Conservation (phyloP, 345 rosid genomes). For the Rhodamnia argentea region DNA sequence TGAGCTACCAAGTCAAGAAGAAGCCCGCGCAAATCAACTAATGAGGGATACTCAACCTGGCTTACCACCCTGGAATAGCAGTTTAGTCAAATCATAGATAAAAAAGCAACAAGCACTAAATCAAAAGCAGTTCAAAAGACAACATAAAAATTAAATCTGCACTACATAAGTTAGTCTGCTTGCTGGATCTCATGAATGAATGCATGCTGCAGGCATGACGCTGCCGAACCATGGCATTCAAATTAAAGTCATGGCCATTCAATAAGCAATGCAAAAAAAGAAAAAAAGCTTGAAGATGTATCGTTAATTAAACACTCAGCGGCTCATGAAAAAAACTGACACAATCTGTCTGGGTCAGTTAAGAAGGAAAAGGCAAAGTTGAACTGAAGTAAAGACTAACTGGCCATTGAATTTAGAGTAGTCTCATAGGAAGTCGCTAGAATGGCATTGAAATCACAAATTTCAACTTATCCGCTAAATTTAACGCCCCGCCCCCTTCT, state of each 20-base stretch:
- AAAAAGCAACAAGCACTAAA: background rate
- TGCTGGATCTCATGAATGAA: background rate
- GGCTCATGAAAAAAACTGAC: background rate
- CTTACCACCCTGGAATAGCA: constrained; percentile 73
- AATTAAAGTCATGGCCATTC: background rate
- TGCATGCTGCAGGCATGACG: background rate
- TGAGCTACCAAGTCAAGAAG: constrained; percentile 96
- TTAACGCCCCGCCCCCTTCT: background rate
- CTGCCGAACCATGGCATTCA: background rate
- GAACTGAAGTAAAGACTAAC: background rate
- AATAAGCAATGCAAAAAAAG: background rate
- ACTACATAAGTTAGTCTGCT: background rate
- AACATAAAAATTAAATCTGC: background rate
- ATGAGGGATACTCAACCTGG: constrained; percentile 95
- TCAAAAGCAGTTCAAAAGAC: background rate
- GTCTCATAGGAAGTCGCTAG: background rate
- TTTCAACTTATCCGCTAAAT: background rate
- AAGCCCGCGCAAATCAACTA: constrained; percentile 95
- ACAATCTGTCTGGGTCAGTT: background rate
- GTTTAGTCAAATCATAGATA: background rate
- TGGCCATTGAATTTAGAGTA: background rate
- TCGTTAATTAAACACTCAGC: background rate
- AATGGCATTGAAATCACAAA: background rate
- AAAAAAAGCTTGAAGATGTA: background rate
- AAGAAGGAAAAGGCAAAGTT: background rate